Conservation (phyloP, 768 basidiomycete species). For the Tricholoma matsutake region DNA sequence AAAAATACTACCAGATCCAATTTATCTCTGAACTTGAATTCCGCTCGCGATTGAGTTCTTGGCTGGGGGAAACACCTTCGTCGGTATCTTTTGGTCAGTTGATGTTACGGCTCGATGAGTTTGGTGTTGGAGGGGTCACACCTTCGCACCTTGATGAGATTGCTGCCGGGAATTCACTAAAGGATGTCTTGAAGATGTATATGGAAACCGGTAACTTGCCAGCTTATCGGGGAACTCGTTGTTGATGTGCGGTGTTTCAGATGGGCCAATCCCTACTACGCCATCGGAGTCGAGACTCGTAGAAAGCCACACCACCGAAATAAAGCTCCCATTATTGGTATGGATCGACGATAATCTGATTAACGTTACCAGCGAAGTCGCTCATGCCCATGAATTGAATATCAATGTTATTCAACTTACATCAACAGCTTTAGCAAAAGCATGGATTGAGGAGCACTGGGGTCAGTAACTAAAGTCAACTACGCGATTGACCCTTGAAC, state of each 20-base stretch:
- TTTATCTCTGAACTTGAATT: constrained; percentile 2
- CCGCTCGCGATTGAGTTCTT: constrained; percentile 10
- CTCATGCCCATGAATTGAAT: constrained; percentile 13
- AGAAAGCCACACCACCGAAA: neutral
- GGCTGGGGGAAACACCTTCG: constrained; percentile 6
- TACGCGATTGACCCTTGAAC: neutral
- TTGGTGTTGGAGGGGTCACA: constrained; percentile 20
- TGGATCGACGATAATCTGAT: constrained; percentile 28
- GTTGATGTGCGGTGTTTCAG: neutral
- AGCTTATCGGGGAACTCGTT: neutral
- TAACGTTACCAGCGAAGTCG: constrained; percentile 12
- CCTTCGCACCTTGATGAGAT: constrained; percentile 16
- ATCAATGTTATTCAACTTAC: constrained; percentile 22
- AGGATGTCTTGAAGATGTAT: constrained; percentile 5
- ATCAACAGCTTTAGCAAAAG: constrained; percentile 26
- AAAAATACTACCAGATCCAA: neutral
- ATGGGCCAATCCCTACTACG: neutral
- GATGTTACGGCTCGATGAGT: constrained; percentile 15
- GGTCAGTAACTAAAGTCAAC: constrained; percentile 10
- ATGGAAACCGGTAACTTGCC: neutral
- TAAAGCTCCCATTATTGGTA: constrained; percentile 19
- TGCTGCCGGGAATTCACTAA: neutral
- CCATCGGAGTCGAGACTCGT: neutral
- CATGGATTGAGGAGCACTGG: constrained; percentile 25
- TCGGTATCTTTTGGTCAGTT: constrained; percentile 10